These are phyloP conservation scores for Hypoxylon fuscum DNA, from an alignment of 495 filamentous ascomycete species.

Conservation along the genomic window DNA sequence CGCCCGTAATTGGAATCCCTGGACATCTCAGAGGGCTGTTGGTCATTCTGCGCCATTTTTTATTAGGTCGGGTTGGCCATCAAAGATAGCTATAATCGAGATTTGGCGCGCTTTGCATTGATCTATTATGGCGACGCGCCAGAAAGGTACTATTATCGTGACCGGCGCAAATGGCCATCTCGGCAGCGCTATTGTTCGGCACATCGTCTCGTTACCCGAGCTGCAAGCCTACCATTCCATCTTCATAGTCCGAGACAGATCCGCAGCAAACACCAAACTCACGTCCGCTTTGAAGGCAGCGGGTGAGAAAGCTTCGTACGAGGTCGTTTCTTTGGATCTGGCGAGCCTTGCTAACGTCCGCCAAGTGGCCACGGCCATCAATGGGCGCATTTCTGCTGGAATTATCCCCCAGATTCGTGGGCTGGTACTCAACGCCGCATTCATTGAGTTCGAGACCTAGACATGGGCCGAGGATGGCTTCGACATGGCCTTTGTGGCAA, in stretches of 20 bases:
- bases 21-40: neutral
- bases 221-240: neutral
- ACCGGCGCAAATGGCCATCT: neutral
- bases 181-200: neutral
- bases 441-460: neutral
- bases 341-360: neutral
- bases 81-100: neutral
- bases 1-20: no score
- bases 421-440: neutral
- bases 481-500: slow-evolving; percentile 49
- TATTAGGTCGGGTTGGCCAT: neutral
- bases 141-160: neutral
- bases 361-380: neutral
- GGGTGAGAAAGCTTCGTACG: neutral
- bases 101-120: neutral
- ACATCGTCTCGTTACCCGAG: neutral
- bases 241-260: neutral
- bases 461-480: slow-evolving; percentile 27
- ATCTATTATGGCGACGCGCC: neutral
- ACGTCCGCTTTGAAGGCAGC: neutral
- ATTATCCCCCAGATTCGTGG: neutral
- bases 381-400: neutral
- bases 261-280: neutral
- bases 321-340: neutral
- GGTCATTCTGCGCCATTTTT: neutral